A percentile compares a stretch with the other conserved stretches of the same genome.
These are phyloP conservation scores for Triticum urartu DNA, from an alignment of 176 grass and related monocot species.

Conservation along the genomic window DNA sequence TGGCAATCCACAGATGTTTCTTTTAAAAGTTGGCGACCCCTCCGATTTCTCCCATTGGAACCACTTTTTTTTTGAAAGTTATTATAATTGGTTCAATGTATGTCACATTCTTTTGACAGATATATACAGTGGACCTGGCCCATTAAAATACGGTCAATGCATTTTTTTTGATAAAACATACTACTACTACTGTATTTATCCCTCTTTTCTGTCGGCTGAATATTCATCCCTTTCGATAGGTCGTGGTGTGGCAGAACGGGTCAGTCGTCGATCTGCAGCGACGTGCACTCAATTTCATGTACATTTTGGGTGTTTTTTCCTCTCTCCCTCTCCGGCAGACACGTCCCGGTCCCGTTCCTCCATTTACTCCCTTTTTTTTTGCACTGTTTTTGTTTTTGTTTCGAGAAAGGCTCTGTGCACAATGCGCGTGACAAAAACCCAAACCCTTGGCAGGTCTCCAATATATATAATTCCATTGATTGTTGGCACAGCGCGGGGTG, in stretches of 20 bases:
- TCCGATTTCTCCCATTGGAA: too few relatives aligned
- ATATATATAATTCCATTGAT: neutral
- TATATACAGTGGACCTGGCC: neutral
- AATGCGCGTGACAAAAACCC: neutral
- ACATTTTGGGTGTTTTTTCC: neutral
- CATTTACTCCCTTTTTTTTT: neutral
- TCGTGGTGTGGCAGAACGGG: neutral
- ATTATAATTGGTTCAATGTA: neutral
- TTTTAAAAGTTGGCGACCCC: too few relatives aligned
- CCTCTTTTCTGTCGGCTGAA: too few relatives aligned
- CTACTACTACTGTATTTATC: neutral
- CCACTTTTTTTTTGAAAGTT: neutral
- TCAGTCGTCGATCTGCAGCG: neutral
- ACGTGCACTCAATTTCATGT: constrained; percentile 4
- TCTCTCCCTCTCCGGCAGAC: too few relatives aligned
- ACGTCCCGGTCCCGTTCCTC: neutral
- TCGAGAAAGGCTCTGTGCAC: neutral
- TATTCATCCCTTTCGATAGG: neutral
- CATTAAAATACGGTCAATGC: neutral
- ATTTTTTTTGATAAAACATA: neutral
- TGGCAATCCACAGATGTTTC: too few relatives aligned
- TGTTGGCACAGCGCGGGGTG: too few relatives aligned
- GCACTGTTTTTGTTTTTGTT: too few relatives aligned
- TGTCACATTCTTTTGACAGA: neutral
- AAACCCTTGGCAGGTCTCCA: neutral